Base-by-base conservation (phyloP, 2,329 filamentous ascomycete species). In the Sporothrix brasiliensis region DNA sequence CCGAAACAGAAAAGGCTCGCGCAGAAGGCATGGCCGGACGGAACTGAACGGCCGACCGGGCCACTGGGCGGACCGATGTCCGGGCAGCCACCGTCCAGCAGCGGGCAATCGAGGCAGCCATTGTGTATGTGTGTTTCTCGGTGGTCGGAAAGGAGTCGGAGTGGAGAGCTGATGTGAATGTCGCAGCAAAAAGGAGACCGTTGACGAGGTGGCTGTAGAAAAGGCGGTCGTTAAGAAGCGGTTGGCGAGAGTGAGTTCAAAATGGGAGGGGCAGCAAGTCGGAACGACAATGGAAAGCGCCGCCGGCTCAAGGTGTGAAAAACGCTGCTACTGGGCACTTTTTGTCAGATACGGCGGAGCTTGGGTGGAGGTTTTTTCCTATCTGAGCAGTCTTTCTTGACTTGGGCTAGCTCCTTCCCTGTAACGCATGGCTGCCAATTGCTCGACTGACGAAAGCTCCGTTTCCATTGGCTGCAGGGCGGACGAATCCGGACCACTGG, bases 31-130 rank as follows among this genome's bases (percentile, higher is more conserved):
- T 78, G 80, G 80, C 76, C 61, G 73, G 81, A 75, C 76, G 80
- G 72, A 76, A 76, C 74, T 76, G 76, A 65, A 74, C 66, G 68
- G 74, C 74, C 66, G 80, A 69, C 24, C 71, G 76, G 71, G 75
- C 76, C 76, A 79, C 78, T 68, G 77, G 78, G 69, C 78, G 73
- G 68, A 81, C 79, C 73, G 82, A 79, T 73, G 85, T 83, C 74
- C 85, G 81, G 73, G 82, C 81, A 41, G 72, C 74, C 73, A 81
- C 80, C 79, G 83, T 81, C 74, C 87, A 78, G 78, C 83, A 84
- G 76, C 86, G 83, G 77, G 84, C 83, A 80, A 90, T 85, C 81
- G 87, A 89, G 44, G 70, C n/a, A 75, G 87, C 86, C 87, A 88
- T 88, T 80, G 77, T 80, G 77, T 71, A 39, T 10, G 21, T 34